Evolutionary conservation across 805 yeast genomes (phyloP).

Genomic region (Zygosaccharomyces bailii): DNA sequence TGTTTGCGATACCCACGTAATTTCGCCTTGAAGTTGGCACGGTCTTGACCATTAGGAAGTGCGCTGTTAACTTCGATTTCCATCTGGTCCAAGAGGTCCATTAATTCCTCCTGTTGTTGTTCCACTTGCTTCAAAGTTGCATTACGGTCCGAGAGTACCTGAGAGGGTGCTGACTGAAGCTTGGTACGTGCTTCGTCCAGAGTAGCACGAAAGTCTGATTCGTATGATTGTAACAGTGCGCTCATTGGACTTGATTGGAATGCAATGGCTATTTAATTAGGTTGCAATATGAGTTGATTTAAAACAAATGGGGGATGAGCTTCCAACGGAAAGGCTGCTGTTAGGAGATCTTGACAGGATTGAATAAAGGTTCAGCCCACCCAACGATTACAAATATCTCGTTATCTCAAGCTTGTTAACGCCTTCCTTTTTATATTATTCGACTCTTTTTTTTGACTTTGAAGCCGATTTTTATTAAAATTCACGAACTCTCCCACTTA

Average conservation of each 20-base stretch:
- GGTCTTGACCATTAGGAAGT: constrained; percentile 35
- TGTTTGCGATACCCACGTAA: constrained; percentile 63
- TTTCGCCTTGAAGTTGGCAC: constrained; percentile 71
- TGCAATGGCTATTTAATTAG: neutral
- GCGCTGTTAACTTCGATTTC: constrained; percentile 81
- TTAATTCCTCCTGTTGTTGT: constrained; percentile 33
- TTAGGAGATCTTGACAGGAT: neutral
- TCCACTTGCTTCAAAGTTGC: constrained; percentile 28
- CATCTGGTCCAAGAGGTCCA: constrained; percentile 80
- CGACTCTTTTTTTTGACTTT: neutral
- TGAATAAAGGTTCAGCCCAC: neutral
- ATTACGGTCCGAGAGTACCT: constrained; percentile 25
- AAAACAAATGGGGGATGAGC: neutral
- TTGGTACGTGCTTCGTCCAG: constrained; percentile 28
- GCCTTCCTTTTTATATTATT: neutral
- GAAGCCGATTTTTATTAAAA: neutral
- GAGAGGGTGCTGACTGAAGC: constrained; percentile 20
- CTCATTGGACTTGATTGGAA: constrained; percentile 30
- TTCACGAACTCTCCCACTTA: neutral
- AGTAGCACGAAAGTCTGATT: constrained; percentile 38
- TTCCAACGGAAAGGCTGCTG: too few relatives aligned
- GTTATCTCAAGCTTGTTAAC: neutral
- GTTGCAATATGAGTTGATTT: neutral
- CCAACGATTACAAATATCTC: neutral
- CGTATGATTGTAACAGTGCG: constrained; percentile 34